Evolutionary conservation across 352 stramenopile species (phyloP), one percentile per base, ranked within the genome.

Genomic region (Phytopythium mirpurense): DNA sequence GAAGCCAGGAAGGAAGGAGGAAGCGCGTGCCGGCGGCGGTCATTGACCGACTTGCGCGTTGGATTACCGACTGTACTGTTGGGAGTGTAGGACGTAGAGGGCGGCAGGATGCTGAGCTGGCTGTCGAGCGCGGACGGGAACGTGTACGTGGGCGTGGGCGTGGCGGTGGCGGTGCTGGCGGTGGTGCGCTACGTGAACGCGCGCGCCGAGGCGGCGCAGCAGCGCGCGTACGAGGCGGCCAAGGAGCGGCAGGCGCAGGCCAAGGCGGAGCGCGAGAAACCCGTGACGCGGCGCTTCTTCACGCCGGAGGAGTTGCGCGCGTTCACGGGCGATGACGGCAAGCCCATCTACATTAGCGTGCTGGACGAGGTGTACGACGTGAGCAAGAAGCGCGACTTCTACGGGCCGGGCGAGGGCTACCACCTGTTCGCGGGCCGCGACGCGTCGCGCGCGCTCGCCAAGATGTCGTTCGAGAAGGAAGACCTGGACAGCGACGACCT

Each of bases 331-430:
- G 86, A 90, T 43, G 74, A 94, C 63, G 72, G 74, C 38, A 96
- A 96, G 55, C 88, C 91, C 18, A 96, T 98, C 38, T 99, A 98
- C 70, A 89, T 99, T 31, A 92, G 83, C 16, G 59, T 98, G n/a
- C 74, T 93, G 60, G 93, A 97, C 34, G 91, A 96, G 44, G 91
- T 99, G 3, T 99, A 98, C 78, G 96, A 99, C 69, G 95, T 98
- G 57, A 97, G 84, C 49, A 74, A 80, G 54, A 97, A 95, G 63
- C 69, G 82, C 27, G 87, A 98, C 61, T 98, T 98, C 68, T 99
- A 99, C 65, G 96, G 96, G 16, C 93, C 93, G 0, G 92, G 80
- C n/a, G 95, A 91, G 40, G 82, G 83, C n/a, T 98, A 99, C 72
- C 90, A 97, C 78, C 61, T 96, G 15, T 99, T 99, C 75, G 94